phyloP scores from a whole-genome alignment of 176 grass and related monocot species.

The Pharus latifolius region DNA sequence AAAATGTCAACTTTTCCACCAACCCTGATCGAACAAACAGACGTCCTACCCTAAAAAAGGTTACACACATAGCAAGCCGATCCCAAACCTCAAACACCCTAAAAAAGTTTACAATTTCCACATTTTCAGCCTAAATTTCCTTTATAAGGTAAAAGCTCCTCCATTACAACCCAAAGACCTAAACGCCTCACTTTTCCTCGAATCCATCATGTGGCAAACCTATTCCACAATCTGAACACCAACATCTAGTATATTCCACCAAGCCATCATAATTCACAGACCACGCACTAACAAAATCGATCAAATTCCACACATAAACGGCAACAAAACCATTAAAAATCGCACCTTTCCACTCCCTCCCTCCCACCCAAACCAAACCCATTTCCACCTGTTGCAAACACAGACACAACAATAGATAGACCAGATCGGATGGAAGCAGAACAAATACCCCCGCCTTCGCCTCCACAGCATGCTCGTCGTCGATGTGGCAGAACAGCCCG shows the following conservation, averaged over 20 bases:
- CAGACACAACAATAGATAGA: not conserved
- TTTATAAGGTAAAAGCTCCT: not conserved
- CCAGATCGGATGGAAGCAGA: not conserved
- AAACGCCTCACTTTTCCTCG: not conserved
- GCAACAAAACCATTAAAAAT: not conserved
- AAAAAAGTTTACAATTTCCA: not conserved
- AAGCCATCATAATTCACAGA: not conserved
- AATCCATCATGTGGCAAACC: not conserved
- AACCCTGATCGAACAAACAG: not conserved
- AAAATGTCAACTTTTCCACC: not conserved
- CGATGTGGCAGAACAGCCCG: slow-evolving; percentile 69
- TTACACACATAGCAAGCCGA: not conserved
- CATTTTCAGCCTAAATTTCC: not conserved
- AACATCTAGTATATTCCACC: not conserved
- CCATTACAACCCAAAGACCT: not conserved
- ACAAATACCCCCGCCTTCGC: slow-evolving; percentile 55
- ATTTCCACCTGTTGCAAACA: not conserved
- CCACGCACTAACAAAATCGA: no score
- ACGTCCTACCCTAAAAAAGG: no score
- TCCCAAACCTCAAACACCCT: not conserved
- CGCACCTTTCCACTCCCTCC: not conserved
- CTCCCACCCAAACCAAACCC: not conserved
- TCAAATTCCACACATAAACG: not conserved
- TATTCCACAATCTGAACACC: not conserved
- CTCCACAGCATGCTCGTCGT: slow-evolving; percentile 77